phyloP scores from a whole-genome alignment of 176 grass and related monocot species.

The Oryza nivara region DNA sequence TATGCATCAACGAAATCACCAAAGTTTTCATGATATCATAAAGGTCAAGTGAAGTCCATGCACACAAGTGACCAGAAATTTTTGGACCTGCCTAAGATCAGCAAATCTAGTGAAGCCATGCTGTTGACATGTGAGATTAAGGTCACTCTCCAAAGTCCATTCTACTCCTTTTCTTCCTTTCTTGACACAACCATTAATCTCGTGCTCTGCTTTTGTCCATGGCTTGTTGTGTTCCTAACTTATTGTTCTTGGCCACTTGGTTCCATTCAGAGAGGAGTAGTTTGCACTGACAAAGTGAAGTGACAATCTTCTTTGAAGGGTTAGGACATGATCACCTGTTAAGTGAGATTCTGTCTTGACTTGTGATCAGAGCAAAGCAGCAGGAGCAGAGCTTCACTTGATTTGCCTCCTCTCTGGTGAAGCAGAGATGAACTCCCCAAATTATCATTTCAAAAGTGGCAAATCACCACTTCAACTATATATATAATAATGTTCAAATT shows the following conservation, averaged over 20 bases:
- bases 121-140: slow-evolving; percentile 36
- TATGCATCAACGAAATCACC: background rate
- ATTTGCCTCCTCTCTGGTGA: background rate
- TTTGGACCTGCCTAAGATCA: background rate
- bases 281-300: no score
- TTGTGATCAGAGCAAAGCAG: background rate
- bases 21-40: background rate
- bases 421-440: background rate
- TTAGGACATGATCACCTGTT: background rate
- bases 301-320: background rate
- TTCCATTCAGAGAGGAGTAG: no score
- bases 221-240: background rate
- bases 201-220: background rate
- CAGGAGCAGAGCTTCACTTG: background rate
- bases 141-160: background rate
- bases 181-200: background rate
- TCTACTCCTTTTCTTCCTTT: background rate
- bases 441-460: background rate
- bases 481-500: background rate
- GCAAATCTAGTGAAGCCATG: no score
- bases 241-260: no score
- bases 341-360: background rate
- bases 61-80: background rate
- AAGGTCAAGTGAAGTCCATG: background rate
- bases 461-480: background rate